Conservation (phyloP, 495 filamentous ascomycete species). For the Penicilliopsis zonata region DNA sequence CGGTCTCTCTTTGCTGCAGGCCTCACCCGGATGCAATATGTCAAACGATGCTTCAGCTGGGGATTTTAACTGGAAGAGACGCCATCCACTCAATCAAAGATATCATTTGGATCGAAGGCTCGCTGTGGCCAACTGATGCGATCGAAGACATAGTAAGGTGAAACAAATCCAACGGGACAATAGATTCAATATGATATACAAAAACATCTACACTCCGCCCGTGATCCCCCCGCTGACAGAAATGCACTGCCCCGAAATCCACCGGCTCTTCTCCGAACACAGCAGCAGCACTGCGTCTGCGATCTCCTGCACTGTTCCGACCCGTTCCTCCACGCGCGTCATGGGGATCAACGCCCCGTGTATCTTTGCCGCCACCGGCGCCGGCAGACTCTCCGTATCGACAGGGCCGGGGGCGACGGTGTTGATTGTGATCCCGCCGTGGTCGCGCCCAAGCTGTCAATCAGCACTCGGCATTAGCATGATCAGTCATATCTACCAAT, state of each 20-base stretch:
- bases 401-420: constrained; percentile 22
- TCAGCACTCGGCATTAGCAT: constrained; percentile 14
- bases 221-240: constrained; percentile 40
- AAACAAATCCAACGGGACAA: no score
- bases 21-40: no score
- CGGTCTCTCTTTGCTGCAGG: no score
- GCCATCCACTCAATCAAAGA: no score
- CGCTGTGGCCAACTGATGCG: no score
- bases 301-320: constrained; percentile 47
- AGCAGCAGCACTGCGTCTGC: constrained; percentile 43
- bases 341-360: not conserved
- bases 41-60: no score
- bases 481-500: not conserved
- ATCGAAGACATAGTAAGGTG: no score
- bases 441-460: not conserved
- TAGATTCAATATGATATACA: no score
- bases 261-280: constrained; percentile 31
- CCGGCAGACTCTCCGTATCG: constrained; percentile 11
- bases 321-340: constrained; percentile 32
- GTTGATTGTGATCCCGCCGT: not conserved
- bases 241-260: constrained; percentile 48
- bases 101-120: no score
- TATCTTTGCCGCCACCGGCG: not conserved
- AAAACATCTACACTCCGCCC: no score
- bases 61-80: no score